phyloP scores from a whole-genome alignment of 164 flowering plant species.

The Paratinospora sagittata region DNA sequence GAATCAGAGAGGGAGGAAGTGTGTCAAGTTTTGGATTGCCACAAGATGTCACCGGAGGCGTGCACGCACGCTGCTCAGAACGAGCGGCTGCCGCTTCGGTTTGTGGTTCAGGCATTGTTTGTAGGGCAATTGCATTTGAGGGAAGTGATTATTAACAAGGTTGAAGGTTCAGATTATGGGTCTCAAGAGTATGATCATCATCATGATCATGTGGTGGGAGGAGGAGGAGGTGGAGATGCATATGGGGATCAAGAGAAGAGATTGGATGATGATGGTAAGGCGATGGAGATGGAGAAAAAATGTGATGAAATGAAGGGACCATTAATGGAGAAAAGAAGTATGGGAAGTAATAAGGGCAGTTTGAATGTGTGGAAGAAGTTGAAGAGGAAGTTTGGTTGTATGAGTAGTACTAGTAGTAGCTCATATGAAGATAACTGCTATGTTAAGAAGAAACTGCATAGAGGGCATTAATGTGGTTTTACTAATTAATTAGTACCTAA shows the following conservation, averaged over 20 bases:
- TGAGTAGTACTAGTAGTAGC: constrained; percentile 18
- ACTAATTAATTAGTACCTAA: too few species aligned
- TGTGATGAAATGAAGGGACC: constrained; percentile 44
- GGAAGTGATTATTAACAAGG: constrained; percentile 29
- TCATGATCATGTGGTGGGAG: constrained; percentile 9
- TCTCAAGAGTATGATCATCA: too few species aligned
- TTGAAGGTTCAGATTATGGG: constrained; percentile 17
- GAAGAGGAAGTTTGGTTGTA: constrained; percentile 78
- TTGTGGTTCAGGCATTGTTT: constrained; percentile 59
- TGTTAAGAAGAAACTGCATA: constrained; percentile 46
- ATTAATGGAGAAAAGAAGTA: constrained; percentile 27
- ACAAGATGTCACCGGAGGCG: constrained; percentile 51
- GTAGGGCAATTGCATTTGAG: constrained; percentile 51
- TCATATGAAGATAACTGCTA: constrained; percentile 37
- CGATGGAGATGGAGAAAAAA: constrained; percentile 48
- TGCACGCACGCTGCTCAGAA: constrained; percentile 69
- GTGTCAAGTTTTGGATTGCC: constrained; percentile 58
- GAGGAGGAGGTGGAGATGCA: constrained; percentile 12
- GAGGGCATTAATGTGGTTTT: constrained; percentile 15
- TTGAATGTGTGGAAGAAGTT: constrained; percentile 54
- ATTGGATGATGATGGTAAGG: too few species aligned
- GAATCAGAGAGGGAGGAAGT: constrained; percentile 58
- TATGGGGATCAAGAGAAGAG: constrained; percentile 39
- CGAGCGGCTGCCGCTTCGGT: constrained; percentile 50
- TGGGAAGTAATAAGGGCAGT: constrained; percentile 20